Conservation (phyloP, 768 basidiomycete genomes). For the Pisolithus sp. region DNA sequence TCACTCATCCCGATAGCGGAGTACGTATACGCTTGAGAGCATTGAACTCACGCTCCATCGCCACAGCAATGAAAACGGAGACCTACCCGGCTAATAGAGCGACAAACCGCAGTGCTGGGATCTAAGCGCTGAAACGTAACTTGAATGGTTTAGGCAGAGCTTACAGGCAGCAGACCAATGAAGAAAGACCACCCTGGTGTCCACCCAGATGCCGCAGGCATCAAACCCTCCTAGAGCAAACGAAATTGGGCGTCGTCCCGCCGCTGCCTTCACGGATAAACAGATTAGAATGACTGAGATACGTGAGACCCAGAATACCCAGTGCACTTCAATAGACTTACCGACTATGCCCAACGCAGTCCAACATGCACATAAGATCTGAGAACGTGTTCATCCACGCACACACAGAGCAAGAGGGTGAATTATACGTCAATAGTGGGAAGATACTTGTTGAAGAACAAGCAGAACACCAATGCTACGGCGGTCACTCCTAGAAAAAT, state of each 20-base stretch:
- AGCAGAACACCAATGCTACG: conserved; percentile 42
- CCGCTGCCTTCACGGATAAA: conserved; percentile 50
- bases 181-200: conserved; percentile 64
- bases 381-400: conserved; percentile 6
- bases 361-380: conserved; percentile 59
- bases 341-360: conserved; percentile 52
- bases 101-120: no score
- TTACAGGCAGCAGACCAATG: conserved; percentile 51
- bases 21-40: conserved; percentile 45
- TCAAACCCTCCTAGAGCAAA: conserved; percentile 58
- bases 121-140: no score
- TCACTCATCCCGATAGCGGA: conserved; percentile 59
- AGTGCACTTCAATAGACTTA: conserved; percentile 11
- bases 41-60: background rate
- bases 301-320: conserved; percentile 6
- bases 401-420: background rate
- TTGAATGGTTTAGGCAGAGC: conserved; percentile 9
- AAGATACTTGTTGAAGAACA: conserved; percentile 49
- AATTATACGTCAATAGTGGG: conserved; percentile 42
- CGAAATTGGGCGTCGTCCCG: conserved; percentile 45
- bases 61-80: background rate
- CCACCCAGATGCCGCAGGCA: conserved; percentile 58
- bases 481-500: conserved; percentile 51
- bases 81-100: conserved; percentile 24
- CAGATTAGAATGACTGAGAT: conserved; percentile 47